Base-by-base conservation (phyloP, 768 basidiomycete species). In the Agrocybe praecox region DNA sequence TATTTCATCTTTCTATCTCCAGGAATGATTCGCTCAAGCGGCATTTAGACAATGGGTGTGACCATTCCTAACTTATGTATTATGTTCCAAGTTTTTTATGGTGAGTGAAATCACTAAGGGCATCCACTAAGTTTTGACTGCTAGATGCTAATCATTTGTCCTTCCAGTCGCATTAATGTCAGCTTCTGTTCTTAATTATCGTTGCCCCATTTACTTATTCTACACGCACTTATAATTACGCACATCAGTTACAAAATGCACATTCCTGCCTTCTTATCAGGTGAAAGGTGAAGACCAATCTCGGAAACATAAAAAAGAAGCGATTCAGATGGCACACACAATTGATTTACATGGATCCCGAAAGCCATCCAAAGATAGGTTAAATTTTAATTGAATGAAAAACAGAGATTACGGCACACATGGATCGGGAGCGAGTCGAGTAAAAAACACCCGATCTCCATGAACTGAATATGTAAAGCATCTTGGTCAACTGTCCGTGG, bases 11-110 rank as follows among this genome's bases (percentile, higher is more conserved):
- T 52, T 57, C 36, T 60, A 26, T 34, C 57, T 54, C 36, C 57
- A 79, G 78, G 59, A 76, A 76, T 48, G 89, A 90, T 73, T 92
- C 91, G 56, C 77, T 92, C 61, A 93, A 92, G 73, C 80, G 91
- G 68, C 91, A 93, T 72, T 63, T 88, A 52, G 90, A 92, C 76
- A 90, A 91, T 62, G 90, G 90, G 49, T 90, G 89, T 74, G 86
- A 87, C 68, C 77, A 80, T 58, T 70, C 67, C 61, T 69, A 65
- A 62, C 48, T 17, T 47, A 18, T 29, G 49, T 17, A 18, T 42
- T 48, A 21, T 45, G 24, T 21, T 18, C 24, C 26, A 17, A 15
- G 36, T 49, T 40, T 44, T 40, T 49, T 44, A 21, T 34, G 24
- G 54, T 60, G 56, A 49, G 53, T 46, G 14, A 44, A 49, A 9